These are phyloP conservation scores for Beta macrorhiza DNA, from an alignment of 179 eudicot genomes.

Conservation along the genomic window DNA sequence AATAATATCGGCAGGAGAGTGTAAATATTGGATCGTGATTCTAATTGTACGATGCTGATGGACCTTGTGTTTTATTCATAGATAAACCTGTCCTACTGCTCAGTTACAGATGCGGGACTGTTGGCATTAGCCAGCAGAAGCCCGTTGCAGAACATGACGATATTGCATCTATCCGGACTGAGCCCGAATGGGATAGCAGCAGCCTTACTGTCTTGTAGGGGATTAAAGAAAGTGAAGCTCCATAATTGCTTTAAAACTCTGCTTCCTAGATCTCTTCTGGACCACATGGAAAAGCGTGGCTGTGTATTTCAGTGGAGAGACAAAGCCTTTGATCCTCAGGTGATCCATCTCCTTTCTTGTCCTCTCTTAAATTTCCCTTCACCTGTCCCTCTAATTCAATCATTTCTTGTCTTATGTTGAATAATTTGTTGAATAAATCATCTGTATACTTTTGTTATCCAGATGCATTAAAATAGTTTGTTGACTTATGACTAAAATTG, in stretches of 20 bases:
- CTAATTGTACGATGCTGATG: not conserved
- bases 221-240: slow-evolving; percentile 74
- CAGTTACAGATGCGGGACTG: slow-evolving; percentile 71
- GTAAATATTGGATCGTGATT: not conserved
- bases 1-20: too few species aligned
- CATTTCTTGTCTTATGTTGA: not conserved
- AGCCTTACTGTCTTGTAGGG: slow-evolving; percentile 69
- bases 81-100: slow-evolving; percentile 74
- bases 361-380: not conserved
- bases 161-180: slow-evolving; percentile 60
- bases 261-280: slow-evolving; percentile 50
- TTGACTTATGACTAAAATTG: slow-evolving; percentile 11
- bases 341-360: slow-evolving; percentile 11
- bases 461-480: not conserved
- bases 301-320: slow-evolving; percentile 73
- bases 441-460: not conserved
- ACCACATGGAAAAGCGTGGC: slow-evolving; percentile 67
- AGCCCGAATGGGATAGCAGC: slow-evolving; percentile 66
- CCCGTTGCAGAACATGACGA: slow-evolving; percentile 64
- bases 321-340: slow-evolving; percentile 54
- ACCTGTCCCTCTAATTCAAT: too few species aligned
- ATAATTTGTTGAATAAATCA: too few species aligned
- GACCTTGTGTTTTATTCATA: slow-evolving; percentile 19
- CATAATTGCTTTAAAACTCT: slow-evolving; percentile 49
- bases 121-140: slow-evolving; percentile 69